phyloP scores from a whole-genome alignment of 371 early-diverging fungal species.

The Lichtheimia hyalospora region DNA sequence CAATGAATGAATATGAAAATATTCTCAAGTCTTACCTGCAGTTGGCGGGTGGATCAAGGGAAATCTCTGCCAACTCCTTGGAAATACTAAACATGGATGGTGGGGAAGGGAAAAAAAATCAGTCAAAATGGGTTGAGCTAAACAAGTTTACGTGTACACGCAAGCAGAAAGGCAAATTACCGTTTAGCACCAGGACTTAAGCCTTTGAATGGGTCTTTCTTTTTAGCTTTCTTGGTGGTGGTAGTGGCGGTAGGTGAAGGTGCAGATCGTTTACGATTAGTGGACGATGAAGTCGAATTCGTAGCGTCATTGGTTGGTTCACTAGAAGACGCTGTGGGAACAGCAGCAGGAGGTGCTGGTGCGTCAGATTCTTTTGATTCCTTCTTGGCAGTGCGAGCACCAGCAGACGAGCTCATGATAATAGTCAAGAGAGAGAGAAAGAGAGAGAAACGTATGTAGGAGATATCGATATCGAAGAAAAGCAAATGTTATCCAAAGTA shows the following conservation, averaged over 20 bases:
- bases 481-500: background rate
- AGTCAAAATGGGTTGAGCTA: background rate
- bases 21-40: conserved; percentile 75
- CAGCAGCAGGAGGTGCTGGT: conserved; percentile 11
- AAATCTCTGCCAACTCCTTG: conserved; percentile 94
- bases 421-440: background rate
- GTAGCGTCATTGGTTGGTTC: conserved; percentile 6
- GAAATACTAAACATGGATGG: conserved; percentile 65
- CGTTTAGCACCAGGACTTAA: conserved; percentile 63
- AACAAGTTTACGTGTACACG: background rate
- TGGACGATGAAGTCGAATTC: conserved; percentile 18
- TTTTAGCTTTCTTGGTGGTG: conserved; percentile 26
- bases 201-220: conserved; percentile 27
- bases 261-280: conserved; percentile 6
- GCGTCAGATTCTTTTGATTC: conserved; percentile 8
- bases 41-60: conserved; percentile 92
- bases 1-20: too few relatives aligned
- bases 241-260: conserved; percentile 13
- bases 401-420: conserved; percentile 39
- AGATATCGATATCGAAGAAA: background rate
- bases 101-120: background rate
- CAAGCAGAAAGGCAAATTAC: conserved; percentile 24
- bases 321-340: conserved; percentile 2
- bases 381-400: conserved; percentile 21
- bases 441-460: background rate